A percentile compares a stretch with the other conserved stretches of the same genome.
These are phyloP conservation scores for Fusarium secorum DNA, from an alignment of 2,329 filamentous ascomycete genomes.

Conservation along the genomic window DNA sequence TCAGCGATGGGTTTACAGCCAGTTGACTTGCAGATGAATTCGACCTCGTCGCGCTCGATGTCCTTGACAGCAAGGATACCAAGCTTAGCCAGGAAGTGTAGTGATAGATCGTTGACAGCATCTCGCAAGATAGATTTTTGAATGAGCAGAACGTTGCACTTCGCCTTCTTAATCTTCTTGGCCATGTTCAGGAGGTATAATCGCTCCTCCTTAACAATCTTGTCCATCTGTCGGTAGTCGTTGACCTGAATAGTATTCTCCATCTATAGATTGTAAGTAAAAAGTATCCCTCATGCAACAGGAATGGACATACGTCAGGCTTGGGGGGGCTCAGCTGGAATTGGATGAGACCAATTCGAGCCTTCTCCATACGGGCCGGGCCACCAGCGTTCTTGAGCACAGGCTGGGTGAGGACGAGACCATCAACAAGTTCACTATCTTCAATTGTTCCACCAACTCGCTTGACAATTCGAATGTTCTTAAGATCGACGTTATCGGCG, in stretches of 20 bases:
- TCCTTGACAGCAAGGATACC: slow-evolving; percentile 97
- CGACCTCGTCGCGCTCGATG: slow-evolving; percentile 97
- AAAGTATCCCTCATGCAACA: neutral
- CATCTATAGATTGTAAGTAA: slow-evolving; percentile 68
- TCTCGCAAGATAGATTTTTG: slow-evolving; percentile 98
- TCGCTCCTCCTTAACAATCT: slow-evolving; percentile 99
- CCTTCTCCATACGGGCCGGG: slow-evolving; percentile 94
- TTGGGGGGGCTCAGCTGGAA: slow-evolving; percentile 99
- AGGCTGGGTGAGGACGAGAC: slow-evolving; percentile 88
- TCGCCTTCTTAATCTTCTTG: slow-evolving; percentile 99
- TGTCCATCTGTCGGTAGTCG: slow-evolving; percentile 99
- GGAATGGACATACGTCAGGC: slow-evolving; percentile 75
- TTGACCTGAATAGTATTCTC: slow-evolving; percentile 99
- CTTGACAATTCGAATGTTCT: slow-evolving; percentile 96
- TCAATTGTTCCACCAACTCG: slow-evolving; percentile 98
- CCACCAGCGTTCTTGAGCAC: slow-evolving; percentile 94
- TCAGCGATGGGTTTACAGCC: slow-evolving; percentile 99
- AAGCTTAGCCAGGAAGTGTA: slow-evolving; percentile 97
- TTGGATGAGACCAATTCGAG: slow-evolving; percentile 94
- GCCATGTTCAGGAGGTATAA: slow-evolving; percentile 98
- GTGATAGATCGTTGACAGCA: slow-evolving; percentile 94
- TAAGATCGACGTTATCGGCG: slow-evolving; percentile 94
- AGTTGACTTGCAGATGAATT: slow-evolving; percentile 99
- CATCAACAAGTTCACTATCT: slow-evolving; percentile 96
- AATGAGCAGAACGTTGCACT: slow-evolving; percentile 97